Conservation (phyloP, 2,329 filamentous ascomycete genomes). For the Pezicula carpinea region DNA sequence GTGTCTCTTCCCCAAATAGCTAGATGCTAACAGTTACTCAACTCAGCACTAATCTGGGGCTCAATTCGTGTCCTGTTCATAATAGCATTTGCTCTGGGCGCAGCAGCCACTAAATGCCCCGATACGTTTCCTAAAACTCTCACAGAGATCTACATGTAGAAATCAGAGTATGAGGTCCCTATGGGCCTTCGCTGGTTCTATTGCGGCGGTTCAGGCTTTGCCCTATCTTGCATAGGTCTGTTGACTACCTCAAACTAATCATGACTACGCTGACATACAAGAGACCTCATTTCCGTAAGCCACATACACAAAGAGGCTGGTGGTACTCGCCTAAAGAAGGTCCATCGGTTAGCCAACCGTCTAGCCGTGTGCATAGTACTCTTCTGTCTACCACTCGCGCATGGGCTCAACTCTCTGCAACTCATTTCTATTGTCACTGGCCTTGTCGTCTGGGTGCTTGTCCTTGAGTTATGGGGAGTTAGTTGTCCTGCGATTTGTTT, state of each 20-base stretch:
- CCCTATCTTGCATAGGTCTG: conserved; percentile 46
- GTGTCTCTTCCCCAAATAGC: too few species aligned
- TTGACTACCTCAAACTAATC: neutral
- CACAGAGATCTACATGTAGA: conserved; percentile 43
- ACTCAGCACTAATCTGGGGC: conserved; percentile 46
- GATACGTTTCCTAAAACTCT: conserved; percentile 44
- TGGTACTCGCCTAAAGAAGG: conserved; percentile 44
- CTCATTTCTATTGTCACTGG: conserved; percentile 42
- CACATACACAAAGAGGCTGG: conserved; percentile 52
- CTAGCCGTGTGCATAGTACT: conserved; percentile 45
- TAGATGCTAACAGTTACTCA: too few species aligned
- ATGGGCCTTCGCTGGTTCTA: conserved; percentile 57
- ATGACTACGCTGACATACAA: neutral
- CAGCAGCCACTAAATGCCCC: conserved; percentile 49
- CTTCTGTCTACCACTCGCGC: conserved; percentile 49
- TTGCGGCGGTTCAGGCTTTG: conserved; percentile 54
- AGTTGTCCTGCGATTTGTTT: conserved; percentile 41
- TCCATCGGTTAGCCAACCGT: conserved; percentile 46
- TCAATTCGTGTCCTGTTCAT: conserved; percentile 57
- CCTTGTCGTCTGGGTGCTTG: conserved; percentile 40
- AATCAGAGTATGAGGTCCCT: conserved; percentile 45
- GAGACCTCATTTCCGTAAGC: conserved; percentile 44
- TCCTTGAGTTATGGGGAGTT: conserved; percentile 45
- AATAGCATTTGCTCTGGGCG: conserved; percentile 57
- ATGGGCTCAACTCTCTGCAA: conserved; percentile 38